Evolutionary conservation across 768 basidiomycete genomes (phyloP).

Genomic region (Leccinum pellstonianum): DNA sequence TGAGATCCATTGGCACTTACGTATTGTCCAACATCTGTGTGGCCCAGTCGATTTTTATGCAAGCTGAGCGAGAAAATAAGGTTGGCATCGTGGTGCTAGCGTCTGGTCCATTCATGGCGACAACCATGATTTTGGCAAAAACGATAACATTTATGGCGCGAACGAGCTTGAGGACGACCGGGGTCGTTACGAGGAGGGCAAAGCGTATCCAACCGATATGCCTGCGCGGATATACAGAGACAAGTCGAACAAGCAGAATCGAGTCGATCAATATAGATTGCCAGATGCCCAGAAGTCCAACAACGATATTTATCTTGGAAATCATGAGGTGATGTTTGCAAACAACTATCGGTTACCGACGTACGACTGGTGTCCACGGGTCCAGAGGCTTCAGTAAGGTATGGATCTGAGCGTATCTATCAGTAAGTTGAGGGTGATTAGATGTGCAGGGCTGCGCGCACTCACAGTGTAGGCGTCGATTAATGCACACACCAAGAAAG

Average conservation of each 20-base stretch:
- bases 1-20: slow-evolving; percentile 5
- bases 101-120: slow-evolving; percentile 12
- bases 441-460: neutral
- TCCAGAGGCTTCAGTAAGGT: slow-evolving; percentile 21
- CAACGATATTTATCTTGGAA: slow-evolving; percentile 14
- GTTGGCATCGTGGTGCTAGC: neutral
- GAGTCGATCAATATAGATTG: slow-evolving; percentile 27
- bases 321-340: neutral
- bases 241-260: slow-evolving; percentile 25
- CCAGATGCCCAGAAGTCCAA: slow-evolving; percentile 23
- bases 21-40: slow-evolving; percentile 30
- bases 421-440: neutral
- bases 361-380: slow-evolving; percentile 8
- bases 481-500: slow-evolving; percentile 14
- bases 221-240: slow-evolving; percentile 22
- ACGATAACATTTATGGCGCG: slow-evolving; percentile 24
- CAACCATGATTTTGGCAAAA: slow-evolving; percentile 16
- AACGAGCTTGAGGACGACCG: slow-evolving; percentile 24
- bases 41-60: slow-evolving; percentile 32
- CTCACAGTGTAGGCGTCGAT: slow-evolving; percentile 14
- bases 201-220: slow-evolving; percentile 10
- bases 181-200: slow-evolving; percentile 9
- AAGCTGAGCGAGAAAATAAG: slow-evolving; percentile 19
- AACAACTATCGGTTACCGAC: neutral
- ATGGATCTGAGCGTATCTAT: slow-evolving; percentile 19